A percentile compares a stretch with the other conserved stretches of the same genome.
phyloP scores from a whole-genome alignment of 2,329 filamentous ascomycete genomes.

The Geosmithia putterillii region DNA sequence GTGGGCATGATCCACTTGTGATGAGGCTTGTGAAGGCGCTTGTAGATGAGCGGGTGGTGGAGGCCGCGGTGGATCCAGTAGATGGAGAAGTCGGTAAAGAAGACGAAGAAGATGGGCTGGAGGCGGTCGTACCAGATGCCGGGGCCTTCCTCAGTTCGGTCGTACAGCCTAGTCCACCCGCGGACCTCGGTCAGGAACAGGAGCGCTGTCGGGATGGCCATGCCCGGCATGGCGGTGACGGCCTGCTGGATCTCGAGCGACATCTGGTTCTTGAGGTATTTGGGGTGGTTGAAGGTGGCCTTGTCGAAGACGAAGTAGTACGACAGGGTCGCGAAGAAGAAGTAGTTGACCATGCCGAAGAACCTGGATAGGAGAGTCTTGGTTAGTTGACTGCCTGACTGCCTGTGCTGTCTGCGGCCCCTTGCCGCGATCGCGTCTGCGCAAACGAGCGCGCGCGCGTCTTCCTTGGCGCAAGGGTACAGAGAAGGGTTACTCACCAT shows the following conservation, averaged over 20 bases:
- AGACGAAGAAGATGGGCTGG: slow-evolving; percentile 27
- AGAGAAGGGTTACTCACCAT: slow-evolving; percentile 14
- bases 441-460: background rate
- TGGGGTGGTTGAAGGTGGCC: slow-evolving; percentile 30
- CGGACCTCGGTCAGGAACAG: slow-evolving; percentile 34
- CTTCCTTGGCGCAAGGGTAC: too few relatives aligned
- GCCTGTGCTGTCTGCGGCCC: background rate
- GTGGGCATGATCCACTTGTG: slow-evolving; percentile 37
- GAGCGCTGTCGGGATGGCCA: slow-evolving; percentile 24
- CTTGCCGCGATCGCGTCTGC: background rate
- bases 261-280: slow-evolving; percentile 34
- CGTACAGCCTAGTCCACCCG: slow-evolving; percentile 29
- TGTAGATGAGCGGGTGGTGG: slow-evolving; percentile 32
- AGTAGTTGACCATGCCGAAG: slow-evolving; percentile 33
- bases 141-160: slow-evolving; percentile 12
- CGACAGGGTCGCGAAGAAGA: slow-evolving; percentile 55
- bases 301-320: slow-evolving; percentile 54
- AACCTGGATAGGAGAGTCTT: slow-evolving; percentile 1
- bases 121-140: slow-evolving; percentile 17
- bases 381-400: too few relatives aligned
- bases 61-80: slow-evolving; percentile 35
- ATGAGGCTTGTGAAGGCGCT: slow-evolving; percentile 34
- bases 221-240: slow-evolving; percentile 16
- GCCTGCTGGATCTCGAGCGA: slow-evolving; percentile 29
- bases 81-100: slow-evolving; percentile 31